Base-by-base conservation (phyloP, 2,329 filamentous ascomycete genomes). In the Fusarium beomiforme region DNA sequence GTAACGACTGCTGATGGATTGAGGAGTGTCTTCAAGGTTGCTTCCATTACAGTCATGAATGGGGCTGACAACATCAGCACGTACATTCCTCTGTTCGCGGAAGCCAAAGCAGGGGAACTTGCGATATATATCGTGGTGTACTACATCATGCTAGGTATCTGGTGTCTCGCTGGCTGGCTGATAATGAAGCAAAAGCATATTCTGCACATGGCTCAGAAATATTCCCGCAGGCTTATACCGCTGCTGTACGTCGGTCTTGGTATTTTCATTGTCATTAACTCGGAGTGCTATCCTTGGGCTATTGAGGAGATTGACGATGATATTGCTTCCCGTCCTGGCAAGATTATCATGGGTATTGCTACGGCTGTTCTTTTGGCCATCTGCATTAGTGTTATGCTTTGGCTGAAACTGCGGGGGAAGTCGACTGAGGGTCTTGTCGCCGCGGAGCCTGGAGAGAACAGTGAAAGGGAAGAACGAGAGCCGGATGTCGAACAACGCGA, bases 31-130 rank as follows among this genome's bases (percentile, higher is more conserved):
- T 61, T 61, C 21, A 61, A 61, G 9, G 59, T 61, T 37, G 41
- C 59, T 33, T 59, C 59, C 0, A 59, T 61, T 6, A 61, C 53
- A 8, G 8, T 61, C 8, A 61, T 61, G 41, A 61, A 61, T 0
- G 59, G 59, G 14, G 41, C 41, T 4, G 59, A 61, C 21, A 61
- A 61, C 2, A 61, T 61, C 11, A 59, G 59, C 33, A 61, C 59
- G 0, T 61, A 61, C 3, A 58, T 61, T 2, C 59, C 59, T 10
- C 41, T 61, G 5, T 61, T 61, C 11, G 56, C 59, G 0, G 53
- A 59, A 26, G 26, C 59, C 1, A 39, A 46, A 6, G 54, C 53
- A 2, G 17, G 16, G 4, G 59, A 61, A 5, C 17, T 61, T 12
- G 59, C 53, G 6, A 59, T 61, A 8, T 61, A 61, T 1, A 57